These are phyloP conservation scores for Acer yangbiense DNA, from an alignment of 345 rosid genomes.

Conservation along the genomic window DNA sequence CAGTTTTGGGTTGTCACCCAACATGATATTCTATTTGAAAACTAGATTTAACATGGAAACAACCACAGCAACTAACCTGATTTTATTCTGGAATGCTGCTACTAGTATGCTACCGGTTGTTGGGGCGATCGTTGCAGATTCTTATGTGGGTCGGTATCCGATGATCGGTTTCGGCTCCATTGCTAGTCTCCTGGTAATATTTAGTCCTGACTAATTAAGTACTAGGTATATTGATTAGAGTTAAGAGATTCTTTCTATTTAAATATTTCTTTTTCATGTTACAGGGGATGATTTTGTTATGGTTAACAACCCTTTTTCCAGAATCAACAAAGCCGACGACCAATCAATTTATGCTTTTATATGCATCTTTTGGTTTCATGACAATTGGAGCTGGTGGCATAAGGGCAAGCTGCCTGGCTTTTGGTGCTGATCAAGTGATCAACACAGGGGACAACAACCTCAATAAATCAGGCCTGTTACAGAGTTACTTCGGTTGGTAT, in stretches of 20 bases:
- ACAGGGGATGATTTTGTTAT: conserved; percentile 31
- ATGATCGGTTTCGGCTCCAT: conserved; percentile 21
- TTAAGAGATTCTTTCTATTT: too few relatives aligned
- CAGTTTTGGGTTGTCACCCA: conserved; percentile 11
- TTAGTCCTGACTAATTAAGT: too few relatives aligned
- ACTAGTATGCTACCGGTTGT: conserved; percentile 25
- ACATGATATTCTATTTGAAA: conserved; percentile 38
- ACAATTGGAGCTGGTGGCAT: conserved; percentile 38
- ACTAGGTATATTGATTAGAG: too few relatives aligned
- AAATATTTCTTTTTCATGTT: background rate
- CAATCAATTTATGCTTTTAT: background rate
- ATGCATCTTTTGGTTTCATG: conserved; percentile 31
- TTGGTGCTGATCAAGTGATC: conserved; percentile 40
- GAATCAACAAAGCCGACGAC: conserved; percentile 26
- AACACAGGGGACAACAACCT: conserved; percentile 16
- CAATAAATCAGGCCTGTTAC: conserved; percentile 21
- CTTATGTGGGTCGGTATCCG: conserved; percentile 21
- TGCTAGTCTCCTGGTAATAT: conserved; percentile 26
- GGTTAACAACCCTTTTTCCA: conserved; percentile 35
- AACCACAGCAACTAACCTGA: conserved; percentile 7
- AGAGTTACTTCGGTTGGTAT: conserved; percentile 42
- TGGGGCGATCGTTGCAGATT: conserved; percentile 39
- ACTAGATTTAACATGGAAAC: conserved; percentile 24
- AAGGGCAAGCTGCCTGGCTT: conserved; percentile 35
- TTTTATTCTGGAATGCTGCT: conserved; percentile 23